phyloP scores from a whole-genome alignment of 139 green algal species.

The Tetraselmis chui region DNA sequence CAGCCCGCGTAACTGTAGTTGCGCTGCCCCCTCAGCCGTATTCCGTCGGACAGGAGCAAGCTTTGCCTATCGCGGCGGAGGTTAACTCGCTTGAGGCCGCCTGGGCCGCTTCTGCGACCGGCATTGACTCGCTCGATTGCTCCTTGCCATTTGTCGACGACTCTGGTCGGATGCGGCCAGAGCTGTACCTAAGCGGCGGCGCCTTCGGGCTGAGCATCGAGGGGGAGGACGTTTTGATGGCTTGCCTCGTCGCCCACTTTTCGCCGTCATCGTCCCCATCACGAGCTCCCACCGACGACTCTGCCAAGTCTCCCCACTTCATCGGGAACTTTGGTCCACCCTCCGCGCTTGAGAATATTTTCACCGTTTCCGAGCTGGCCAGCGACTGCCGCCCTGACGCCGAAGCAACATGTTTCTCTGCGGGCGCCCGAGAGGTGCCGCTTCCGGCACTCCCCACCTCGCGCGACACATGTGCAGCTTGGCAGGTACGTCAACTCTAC shows the following conservation, averaged over 20 bases:
- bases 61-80: not conserved
- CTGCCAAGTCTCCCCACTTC: not conserved
- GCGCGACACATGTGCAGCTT: not conserved
- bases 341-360: not conserved
- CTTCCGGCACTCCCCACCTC: not conserved
- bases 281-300: not conserved
- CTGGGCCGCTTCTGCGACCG: not conserved
- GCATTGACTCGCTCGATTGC: not conserved
- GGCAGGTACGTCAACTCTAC: not conserved
- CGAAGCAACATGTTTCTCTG: not conserved
- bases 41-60: not conserved
- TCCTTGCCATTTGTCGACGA: not conserved
- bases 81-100: not conserved
- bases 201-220: not conserved
- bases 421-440: not conserved
- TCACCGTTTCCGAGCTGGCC: not conserved
- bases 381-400: not conserved
- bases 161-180: not conserved
- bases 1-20: not conserved
- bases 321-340: not conserved
- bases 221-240: not conserved
- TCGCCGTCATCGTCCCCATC: not conserved
- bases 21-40: not conserved
- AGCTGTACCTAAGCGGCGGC: not conserved
- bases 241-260: not conserved